These are phyloP conservation scores for Atractiella rhizophila DNA, from an alignment of 768 basidiomycete species.

Conservation along the genomic window DNA sequence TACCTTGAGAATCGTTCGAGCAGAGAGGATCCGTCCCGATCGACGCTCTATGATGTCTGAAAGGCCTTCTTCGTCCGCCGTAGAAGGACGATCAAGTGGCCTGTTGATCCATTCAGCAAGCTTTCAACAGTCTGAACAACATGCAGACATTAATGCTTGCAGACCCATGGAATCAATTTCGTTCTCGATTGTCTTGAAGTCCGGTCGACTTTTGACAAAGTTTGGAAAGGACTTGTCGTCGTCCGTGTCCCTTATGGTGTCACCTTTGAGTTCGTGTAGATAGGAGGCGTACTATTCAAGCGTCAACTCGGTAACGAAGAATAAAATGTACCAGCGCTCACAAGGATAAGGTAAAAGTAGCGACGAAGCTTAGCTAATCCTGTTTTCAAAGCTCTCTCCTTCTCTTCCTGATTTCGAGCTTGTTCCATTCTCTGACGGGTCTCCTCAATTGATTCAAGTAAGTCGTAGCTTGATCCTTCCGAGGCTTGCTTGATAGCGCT, in stretches of 20 bases:
- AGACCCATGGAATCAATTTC: slow-evolving; percentile 58
- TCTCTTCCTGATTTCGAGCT: slow-evolving; percentile 45
- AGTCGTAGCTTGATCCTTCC: slow-evolving; percentile 51
- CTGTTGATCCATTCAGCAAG: slow-evolving; percentile 26
- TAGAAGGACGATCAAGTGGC: too few relatives aligned
- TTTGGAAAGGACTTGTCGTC: slow-evolving; percentile 34
- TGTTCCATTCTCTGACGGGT: slow-evolving; percentile 52
- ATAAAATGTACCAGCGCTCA: too few relatives aligned
- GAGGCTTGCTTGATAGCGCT: slow-evolving; percentile 55
- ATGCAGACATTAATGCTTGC: slow-evolving; percentile 52
- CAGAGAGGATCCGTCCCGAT: slow-evolving; percentile 60
- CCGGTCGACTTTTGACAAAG: slow-evolving; percentile 63
- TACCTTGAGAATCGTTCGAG: slow-evolving; percentile 69
- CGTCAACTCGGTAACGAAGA: too few relatives aligned
- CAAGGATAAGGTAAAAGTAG: slow-evolving; percentile 28
- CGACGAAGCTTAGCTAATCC: slow-evolving; percentile 57
- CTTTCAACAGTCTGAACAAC: slow-evolving; percentile 16
- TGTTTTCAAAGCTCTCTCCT: slow-evolving; percentile 39
- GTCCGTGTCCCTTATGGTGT: slow-evolving; percentile 9
- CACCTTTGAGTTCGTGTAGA: slow-evolving; percentile 11
- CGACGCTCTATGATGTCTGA: slow-evolving; percentile 79
- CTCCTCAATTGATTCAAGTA: slow-evolving; percentile 71
- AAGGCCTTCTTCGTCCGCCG: slow-evolving; percentile 42
- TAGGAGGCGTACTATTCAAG: slow-evolving; percentile 11
- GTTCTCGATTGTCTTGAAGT: slow-evolving; percentile 84